Conservation (phyloP, 208 protist genomes). For the Sergeia podlipaevii region DNA sequence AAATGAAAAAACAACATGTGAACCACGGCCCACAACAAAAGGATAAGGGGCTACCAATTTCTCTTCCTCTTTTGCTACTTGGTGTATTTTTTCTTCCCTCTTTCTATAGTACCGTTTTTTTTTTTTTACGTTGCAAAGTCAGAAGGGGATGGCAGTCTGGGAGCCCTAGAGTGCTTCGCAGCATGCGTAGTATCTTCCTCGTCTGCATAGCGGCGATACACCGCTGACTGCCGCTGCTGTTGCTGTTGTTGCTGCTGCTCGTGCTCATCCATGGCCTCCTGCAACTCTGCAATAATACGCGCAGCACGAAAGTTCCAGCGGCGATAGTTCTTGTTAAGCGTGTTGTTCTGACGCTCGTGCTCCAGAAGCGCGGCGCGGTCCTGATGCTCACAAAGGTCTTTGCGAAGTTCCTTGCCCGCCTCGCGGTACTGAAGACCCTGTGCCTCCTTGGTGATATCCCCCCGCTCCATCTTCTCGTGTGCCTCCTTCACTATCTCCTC, state of each 20-base stretch:
- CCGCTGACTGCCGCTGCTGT: not conserved
- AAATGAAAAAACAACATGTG: not conserved
- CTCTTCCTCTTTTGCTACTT: too few species aligned
- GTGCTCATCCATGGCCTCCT: constrained; percentile 21
- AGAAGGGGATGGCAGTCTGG: constrained; percentile 19
- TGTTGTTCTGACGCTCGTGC: constrained; percentile 26
- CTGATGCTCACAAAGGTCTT: constrained; percentile 42
- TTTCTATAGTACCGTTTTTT: too few species aligned
- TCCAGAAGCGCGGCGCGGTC: constrained; percentile 41
- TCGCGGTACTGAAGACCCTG: constrained; percentile 38
- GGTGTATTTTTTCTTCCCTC: too few species aligned
- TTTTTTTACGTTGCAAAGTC: constrained; percentile 23
- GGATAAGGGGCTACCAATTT: too few species aligned
- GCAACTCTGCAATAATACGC: constrained; percentile 67
- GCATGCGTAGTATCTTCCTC: not conserved
- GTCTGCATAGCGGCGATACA: not conserved
- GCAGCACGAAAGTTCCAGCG: constrained; percentile 76
- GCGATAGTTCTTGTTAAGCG: constrained; percentile 54
- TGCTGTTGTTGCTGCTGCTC: not conserved
- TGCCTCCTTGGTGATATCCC: constrained; percentile 26
- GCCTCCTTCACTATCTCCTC: constrained; percentile 49
- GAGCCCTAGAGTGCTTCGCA: not conserved
- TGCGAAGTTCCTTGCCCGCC: constrained; percentile 23
- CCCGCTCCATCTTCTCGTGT: constrained; percentile 45
- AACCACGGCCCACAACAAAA: not conserved